These are phyloP conservation scores for Pseudopyricularia cyperi DNA, from an alignment of 2,329 filamentous ascomycete genomes.

Conservation along the genomic window DNA sequence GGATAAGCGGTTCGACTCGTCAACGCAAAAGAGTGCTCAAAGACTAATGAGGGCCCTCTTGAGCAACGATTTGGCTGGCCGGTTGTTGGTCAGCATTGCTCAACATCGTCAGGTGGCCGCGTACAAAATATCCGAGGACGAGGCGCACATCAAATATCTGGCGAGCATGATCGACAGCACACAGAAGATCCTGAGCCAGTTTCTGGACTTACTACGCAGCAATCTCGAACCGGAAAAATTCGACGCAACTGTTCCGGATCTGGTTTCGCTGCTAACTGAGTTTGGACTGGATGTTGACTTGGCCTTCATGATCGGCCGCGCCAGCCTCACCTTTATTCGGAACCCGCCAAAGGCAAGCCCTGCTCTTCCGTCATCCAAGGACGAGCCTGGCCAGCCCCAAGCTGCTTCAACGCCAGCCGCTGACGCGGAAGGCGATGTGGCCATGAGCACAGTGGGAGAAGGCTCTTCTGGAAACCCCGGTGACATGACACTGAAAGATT, in stretches of 20 bases:
- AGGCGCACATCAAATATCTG: conserved; percentile 77
- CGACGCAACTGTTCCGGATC: conserved; percentile 61
- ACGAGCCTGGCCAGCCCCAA: conserved; percentile 14
- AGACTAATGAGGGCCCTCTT: conserved; percentile 69
- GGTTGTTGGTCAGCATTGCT: conserved; percentile 78
- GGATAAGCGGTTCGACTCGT: conserved; percentile 57
- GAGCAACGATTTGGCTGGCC: conserved; percentile 64
- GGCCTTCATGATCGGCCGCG: conserved; percentile 73
- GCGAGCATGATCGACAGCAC: conserved; percentile 84
- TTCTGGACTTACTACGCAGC: conserved; percentile 74
- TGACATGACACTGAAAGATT: background rate
- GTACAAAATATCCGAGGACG: conserved; percentile 56
- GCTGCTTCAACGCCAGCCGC: conserved; percentile 10
- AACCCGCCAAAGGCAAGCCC: conserved; percentile 7
- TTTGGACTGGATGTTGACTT: conserved; percentile 70
- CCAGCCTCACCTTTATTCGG: conserved; percentile 55
- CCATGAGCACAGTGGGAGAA: conserved; percentile 25
- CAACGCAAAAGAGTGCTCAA: conserved; percentile 60
- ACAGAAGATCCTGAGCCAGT: conserved; percentile 73
- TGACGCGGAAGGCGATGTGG: conserved; percentile 45
- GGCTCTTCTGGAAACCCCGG: background rate
- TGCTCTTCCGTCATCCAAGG: conserved; percentile 16
- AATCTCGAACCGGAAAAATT: conserved; percentile 68
- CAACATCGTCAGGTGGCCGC: conserved; percentile 84
- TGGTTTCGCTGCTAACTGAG: conserved; percentile 59